Evolutionary conservation across 257 asterid genomes (phyloP).

Genomic region (Eucommia ulmoides): DNA sequence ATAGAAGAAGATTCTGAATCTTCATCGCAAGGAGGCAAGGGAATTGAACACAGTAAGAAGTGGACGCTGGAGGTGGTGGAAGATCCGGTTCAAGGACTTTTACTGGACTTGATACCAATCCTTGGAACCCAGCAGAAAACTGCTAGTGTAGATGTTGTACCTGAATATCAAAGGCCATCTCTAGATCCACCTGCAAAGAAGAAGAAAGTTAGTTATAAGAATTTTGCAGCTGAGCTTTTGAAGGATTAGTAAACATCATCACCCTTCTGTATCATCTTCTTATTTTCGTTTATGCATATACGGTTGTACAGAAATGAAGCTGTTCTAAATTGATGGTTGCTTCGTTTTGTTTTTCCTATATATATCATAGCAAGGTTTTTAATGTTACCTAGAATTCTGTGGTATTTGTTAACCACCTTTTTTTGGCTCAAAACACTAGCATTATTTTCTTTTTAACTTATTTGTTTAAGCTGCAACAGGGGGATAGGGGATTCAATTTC

Average conservation of each 20-base stretch:
- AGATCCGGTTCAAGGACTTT: slow-evolving; percentile 70
- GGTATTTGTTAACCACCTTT: too few species aligned
- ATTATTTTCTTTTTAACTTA: too few species aligned
- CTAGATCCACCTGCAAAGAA: slow-evolving; percentile 34
- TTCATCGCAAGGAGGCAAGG: slow-evolving; percentile 21
- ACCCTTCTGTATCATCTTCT: too few species aligned
- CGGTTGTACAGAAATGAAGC: too few species aligned
- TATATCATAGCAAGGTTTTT: too few species aligned
- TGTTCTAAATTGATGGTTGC: too few species aligned
- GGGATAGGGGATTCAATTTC: too few species aligned
- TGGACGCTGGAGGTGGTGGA: slow-evolving; percentile 10
- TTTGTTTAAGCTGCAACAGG: too few species aligned
- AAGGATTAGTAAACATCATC: background rate
- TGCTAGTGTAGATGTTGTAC: slow-evolving; percentile 9
- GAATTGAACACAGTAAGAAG: slow-evolving; percentile 12
- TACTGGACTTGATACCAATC: slow-evolving; percentile 42
- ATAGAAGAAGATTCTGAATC: slow-evolving; percentile 16
- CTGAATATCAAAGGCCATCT: slow-evolving; percentile 13
- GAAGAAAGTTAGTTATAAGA: slow-evolving; percentile 82
- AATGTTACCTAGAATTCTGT: too few species aligned
- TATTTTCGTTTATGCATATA: too few species aligned
- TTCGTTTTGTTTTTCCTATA: too few species aligned
- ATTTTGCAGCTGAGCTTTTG: slow-evolving; percentile 55
- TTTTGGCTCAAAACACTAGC: too few species aligned
- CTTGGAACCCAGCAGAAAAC: slow-evolving; percentile 28